These are phyloP conservation scores for Crotalaria pallida DNA, from an alignment of 306 rosid species.

Conservation along the genomic window DNA sequence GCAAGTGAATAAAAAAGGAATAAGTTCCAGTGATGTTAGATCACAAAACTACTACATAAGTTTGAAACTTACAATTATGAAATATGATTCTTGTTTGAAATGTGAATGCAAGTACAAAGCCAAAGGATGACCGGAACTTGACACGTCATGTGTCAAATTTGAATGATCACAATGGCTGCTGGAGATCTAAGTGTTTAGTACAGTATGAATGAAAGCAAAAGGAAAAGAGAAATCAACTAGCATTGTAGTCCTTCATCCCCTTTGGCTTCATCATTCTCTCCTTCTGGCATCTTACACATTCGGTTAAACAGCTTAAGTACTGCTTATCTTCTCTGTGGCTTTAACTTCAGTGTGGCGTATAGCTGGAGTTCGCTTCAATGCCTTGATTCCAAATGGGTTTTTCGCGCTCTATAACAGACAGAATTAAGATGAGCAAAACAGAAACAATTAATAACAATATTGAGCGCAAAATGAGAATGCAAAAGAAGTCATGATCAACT, in stretches of 20 bases:
- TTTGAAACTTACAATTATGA: conserved; percentile 22
- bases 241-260: conserved; percentile 28
- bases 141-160: conserved; percentile 14
- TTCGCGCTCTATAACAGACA: conserved; percentile 53
- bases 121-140: conserved; percentile 27
- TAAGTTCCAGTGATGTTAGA: conserved; percentile 15
- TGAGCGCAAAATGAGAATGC: not conserved
- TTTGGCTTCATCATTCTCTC: conserved; percentile 6
- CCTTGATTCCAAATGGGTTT: conserved; percentile 76
- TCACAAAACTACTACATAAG: conserved; percentile 23
- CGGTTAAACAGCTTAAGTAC: conserved; percentile 29
- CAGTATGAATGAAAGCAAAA: conserved; percentile 2
- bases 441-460: not conserved
- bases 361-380: conserved; percentile 70
- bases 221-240: not conserved
- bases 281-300: conserved; percentile 6
- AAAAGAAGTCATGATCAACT: not conserved
- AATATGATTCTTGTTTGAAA: conserved; percentile 13
- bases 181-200: conserved; percentile 10
- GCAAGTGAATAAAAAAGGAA: not conserved
- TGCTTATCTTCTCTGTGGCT: conserved; percentile 35
- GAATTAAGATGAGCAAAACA: conserved; percentile 1
- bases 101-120: conserved; percentile 41
- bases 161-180: conserved; percentile 18
- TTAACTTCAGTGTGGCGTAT: conserved; percentile 44